Base-by-base conservation (phyloP, 2,329 filamentous ascomycete species). In the Penicillium sp. region DNA sequence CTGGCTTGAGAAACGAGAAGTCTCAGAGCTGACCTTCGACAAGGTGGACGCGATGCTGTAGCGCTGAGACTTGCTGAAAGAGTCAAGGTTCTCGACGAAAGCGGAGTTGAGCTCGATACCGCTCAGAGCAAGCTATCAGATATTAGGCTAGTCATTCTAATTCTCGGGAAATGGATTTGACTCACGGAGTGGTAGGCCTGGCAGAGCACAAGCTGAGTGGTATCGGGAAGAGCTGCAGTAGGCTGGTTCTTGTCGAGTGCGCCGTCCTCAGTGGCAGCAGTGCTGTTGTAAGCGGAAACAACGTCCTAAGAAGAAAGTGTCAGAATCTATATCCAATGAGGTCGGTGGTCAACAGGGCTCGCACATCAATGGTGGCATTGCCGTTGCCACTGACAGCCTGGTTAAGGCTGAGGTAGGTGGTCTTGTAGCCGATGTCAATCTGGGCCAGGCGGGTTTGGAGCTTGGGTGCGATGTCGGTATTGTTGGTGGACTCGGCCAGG, bases 131-230 rank as follows among this genome's bases (percentile, higher is more conserved):
- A 55, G 45, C 53, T 55, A 42, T 24, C 44, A 32, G 51, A 40
- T 3, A 16, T 34, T 18, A 34, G 27, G 16, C 29, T 8, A 27
- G 24, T 5, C 5, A 43, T 31, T 21, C 29, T 41, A 14, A 16
- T 32, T 27, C 18, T 7, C 18, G 24, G 10, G 27, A n/a, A 13
- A 21, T 18, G 21, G 18, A 18, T 48, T 14, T n/a, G 38, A 42
- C 51, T 11, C 48, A 55, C 53, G 13, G 53, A 55, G 53, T 55
- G 53, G 53, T 48, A 55, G n/a, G 53, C 32, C 48, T 55, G 53
- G 48, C 53, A 55, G 44, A 55, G 42, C 16, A 56, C 54, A 34
- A 56, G 43, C 45, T 56, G 49, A 24, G 46, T 39, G 22, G 49
- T 24, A 18, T 56, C 40, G 18, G 46, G 18, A n/a, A 56, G 41